Evolutionary conservation across 495 filamentous ascomycete genomes (phyloP), one percentile per base, ranked within the genome.

Genomic region (Lasiosphaeriaceae sp.): DNA sequence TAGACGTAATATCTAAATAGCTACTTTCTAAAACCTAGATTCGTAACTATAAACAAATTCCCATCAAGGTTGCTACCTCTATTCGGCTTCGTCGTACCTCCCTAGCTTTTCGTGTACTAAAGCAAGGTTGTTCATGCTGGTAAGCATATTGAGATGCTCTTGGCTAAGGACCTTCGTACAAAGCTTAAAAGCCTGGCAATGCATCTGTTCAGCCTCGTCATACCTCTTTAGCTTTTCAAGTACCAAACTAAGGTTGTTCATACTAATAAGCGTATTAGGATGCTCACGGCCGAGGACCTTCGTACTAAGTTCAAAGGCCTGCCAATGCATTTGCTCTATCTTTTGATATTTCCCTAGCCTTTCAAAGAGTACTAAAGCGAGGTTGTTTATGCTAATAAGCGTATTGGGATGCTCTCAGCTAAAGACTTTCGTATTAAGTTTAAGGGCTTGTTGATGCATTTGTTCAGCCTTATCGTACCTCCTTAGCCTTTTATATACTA

Each of bases 321-420:
- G 47, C 17, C 57, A 50, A 37, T 56, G 34, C 41, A 66, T 55
- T 26, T 49, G 4, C 49, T 64, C 53, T 2, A 54, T 54, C 47
- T 66, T 51, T 47, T 35, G 16, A 46, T 66, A 66, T 29, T 60
- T 63, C 23, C 56, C 62, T 22, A 58, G n/a, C n/a, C n/a, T n/a
- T n/a, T n/a, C n/a, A n/a, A n/a, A n/a, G n/a, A n/a, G n/a, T n/a
- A n/a, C n/a, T n/a, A n/a, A n/a, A n/a, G n/a, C n/a, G n/a, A n/a
- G n/a, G n/a, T n/a, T n/a, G n/a, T n/a, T n/a, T n/a, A n/a, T n/a
- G n/a, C n/a, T n/a, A n/a, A n/a, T n/a, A n/a, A n/a, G n/a, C n/a
- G n/a, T n/a, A n/a, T n/a, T n/a, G n/a, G n/a, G n/a, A n/a, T n/a
- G n/a, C n/a, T n/a, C n/a, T n/a, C n/a, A n/a, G n/a, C n/a, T n/a